Conservation (phyloP, 2,329 filamentous ascomycete genomes). For the Pseudopyricularia cyperi region DNA sequence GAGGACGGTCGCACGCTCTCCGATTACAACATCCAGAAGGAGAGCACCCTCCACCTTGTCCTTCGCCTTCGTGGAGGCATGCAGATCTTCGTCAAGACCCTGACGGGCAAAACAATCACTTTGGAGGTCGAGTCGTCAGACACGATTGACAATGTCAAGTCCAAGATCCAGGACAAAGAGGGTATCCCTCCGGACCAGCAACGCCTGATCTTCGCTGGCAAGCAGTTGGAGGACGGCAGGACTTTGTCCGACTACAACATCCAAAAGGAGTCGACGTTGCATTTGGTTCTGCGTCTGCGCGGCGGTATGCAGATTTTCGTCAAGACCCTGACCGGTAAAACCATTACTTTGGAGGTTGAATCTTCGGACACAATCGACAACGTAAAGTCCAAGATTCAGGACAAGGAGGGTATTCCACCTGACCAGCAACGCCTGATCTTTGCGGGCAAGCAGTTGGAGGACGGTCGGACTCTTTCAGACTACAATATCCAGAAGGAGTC, state of each 20-base stretch:
- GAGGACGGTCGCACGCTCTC: conserved; percentile 49
- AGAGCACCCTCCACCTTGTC: conserved; percentile 61
- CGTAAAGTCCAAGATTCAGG: conserved; percentile 86
- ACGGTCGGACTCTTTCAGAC: conserved; percentile 79
- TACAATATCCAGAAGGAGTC: conserved; percentile 97
- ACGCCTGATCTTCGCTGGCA: conserved; percentile 89
- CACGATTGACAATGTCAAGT: conserved; percentile 94
- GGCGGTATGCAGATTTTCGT: conserved; percentile 87
- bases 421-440: conserved; percentile 93
- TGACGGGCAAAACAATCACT: conserved; percentile 92
- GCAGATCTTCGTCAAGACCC: conserved; percentile 68
- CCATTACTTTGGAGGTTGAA: conserved; percentile 85
- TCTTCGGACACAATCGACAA: conserved; percentile 88
- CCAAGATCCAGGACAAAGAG: conserved; percentile 96
- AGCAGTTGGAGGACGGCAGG: conserved; percentile 90
- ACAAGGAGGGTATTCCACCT: conserved; percentile 86
- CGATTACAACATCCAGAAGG: conserved; percentile 70
- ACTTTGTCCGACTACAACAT: conserved; percentile 91
- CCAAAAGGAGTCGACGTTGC: conserved; percentile 81
- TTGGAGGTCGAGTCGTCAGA: conserved; percentile 80
- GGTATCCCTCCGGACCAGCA: conserved; percentile 94
- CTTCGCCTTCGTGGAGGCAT: conserved; percentile 56
- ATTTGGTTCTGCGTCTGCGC: conserved; percentile 75
- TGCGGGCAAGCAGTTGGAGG: conserved; percentile 85
- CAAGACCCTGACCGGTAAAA: conserved; percentile 84